A percentile compares a stretch with the other conserved stretches of the same genome.
phyloP scores from a whole-genome alignment of 1,284 basidiomycete genomes.

The Ganoderma boninense region DNA sequence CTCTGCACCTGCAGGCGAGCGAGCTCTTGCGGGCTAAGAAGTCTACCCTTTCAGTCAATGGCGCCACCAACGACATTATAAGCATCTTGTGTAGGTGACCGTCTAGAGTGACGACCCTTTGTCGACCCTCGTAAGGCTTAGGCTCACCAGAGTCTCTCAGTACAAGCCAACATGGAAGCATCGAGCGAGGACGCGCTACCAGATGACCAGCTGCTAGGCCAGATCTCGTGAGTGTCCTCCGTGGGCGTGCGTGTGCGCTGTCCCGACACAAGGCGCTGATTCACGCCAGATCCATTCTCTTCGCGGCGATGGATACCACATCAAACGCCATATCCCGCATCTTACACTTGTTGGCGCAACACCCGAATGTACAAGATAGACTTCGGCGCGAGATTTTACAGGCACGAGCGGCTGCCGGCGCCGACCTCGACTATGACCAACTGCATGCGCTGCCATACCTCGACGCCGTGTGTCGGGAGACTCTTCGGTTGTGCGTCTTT shows the following conservation, averaged over 20 bases:
- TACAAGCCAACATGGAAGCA: constrained; percentile 35
- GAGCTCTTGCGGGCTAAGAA: constrained; percentile 51
- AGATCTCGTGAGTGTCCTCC: constrained; percentile 36
- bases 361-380: constrained; percentile 17
- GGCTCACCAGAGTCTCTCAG: constrained; percentile 14
- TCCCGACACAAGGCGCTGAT: no score
- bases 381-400: constrained; percentile 34
- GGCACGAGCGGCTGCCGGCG: constrained; percentile 25
- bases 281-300: constrained; percentile 12
- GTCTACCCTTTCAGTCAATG: constrained; percentile 28
- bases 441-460: constrained; percentile 44
- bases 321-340: constrained; percentile 38
- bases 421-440: constrained; percentile 36
- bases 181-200: constrained; percentile 35
- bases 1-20: constrained; percentile 46
- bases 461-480: constrained; percentile 44
- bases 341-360: constrained; percentile 32
- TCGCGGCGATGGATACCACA: constrained; percentile 40
- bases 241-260: background rate
- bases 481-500: constrained; percentile 35
- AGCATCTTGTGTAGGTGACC: constrained; percentile 48
- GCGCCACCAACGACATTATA: constrained; percentile 49
- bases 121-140: background rate
- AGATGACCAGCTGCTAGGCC: constrained; percentile 38
- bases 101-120: background rate